phyloP scores from a whole-genome alignment of 2,329 filamentous ascomycete genomes.

The Didymella keratinophila region DNA sequence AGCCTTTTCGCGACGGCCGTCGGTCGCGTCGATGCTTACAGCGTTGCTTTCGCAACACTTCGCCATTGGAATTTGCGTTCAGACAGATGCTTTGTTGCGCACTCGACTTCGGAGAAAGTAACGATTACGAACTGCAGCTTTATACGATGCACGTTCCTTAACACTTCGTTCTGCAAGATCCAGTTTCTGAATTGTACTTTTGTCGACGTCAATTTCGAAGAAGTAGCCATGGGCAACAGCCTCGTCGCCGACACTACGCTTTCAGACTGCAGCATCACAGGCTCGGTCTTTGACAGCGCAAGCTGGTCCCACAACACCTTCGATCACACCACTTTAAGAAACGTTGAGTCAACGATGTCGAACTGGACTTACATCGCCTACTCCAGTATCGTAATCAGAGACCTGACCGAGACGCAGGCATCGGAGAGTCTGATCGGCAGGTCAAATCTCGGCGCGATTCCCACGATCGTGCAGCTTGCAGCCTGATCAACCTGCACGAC shows the following conservation, averaged over 20 bases:
- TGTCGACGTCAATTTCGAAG: neutral
- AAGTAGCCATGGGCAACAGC: neutral
- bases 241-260: neutral
- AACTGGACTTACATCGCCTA: neutral
- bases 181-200: neutral
- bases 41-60: neutral
- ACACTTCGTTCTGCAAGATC: neutral
- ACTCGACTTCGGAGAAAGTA: neutral
- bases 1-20: neutral
- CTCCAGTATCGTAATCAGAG: neutral
- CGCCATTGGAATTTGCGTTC: neutral
- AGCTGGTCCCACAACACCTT: neutral
- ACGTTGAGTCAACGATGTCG: neutral
- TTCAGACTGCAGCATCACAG: neutral
- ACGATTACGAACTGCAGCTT: neutral
- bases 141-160: neutral
- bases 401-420: neutral
- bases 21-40: neutral
- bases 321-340: neutral
- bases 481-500: neutral
- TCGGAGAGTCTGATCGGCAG: conserved; percentile 1
- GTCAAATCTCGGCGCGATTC: conserved; percentile 5
- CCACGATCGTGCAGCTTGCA: neutral
- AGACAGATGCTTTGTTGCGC: neutral
- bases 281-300: neutral